phyloP scores from a whole-genome alignment of 2,329 filamentous ascomycete genomes.

The Plectosphaerella plurivora region DNA sequence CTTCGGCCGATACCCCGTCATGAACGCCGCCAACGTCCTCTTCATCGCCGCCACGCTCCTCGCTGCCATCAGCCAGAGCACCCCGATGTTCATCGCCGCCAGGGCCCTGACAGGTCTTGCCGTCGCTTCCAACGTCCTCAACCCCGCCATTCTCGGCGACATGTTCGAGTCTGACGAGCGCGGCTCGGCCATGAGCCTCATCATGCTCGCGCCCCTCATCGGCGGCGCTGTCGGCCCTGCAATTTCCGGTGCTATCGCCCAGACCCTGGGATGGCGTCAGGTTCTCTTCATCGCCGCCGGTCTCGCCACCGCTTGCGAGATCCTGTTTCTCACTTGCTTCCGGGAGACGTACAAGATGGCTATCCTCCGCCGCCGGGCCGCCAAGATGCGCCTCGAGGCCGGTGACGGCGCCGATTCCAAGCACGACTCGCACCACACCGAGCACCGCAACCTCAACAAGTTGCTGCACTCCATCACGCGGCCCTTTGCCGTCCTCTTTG shows the following conservation, averaged over 20 bases:
- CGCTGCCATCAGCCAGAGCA: slow-evolving; percentile 38
- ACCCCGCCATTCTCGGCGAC: slow-evolving; percentile 60
- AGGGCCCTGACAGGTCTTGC: slow-evolving; percentile 57
- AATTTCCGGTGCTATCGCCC: slow-evolving; percentile 49
- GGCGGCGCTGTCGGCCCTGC: slow-evolving; percentile 54
- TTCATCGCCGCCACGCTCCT: slow-evolving; percentile 45
- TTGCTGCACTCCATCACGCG: slow-evolving; percentile 37
- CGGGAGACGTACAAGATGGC: slow-evolving; percentile 58
- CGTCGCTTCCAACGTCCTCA: slow-evolving; percentile 60
- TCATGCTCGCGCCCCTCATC: slow-evolving; percentile 52
- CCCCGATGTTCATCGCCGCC: slow-evolving; percentile 44
- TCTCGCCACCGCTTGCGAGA: slow-evolving; percentile 43
- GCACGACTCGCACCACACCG: slow-evolving; percentile 9
- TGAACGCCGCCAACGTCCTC: slow-evolving; percentile 47
- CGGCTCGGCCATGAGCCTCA: slow-evolving; percentile 52
- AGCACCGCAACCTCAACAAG: slow-evolving; percentile 18
- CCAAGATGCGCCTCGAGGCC: slow-evolving; percentile 19
- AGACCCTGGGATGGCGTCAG: slow-evolving; percentile 49
- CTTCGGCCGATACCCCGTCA: slow-evolving; percentile 50
- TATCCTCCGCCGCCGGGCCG: slow-evolving; percentile 42
- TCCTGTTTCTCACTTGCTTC: slow-evolving; percentile 46
- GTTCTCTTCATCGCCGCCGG: slow-evolving; percentile 46
- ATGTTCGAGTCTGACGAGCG: slow-evolving; percentile 54
- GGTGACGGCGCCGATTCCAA: slow-evolving; percentile 20
- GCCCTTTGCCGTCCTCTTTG: slow-evolving; percentile 40